phyloP scores from a whole-genome alignment of 2,329 filamentous ascomycete genomes.

The Aspergillus pseudotamarii region DNA sequence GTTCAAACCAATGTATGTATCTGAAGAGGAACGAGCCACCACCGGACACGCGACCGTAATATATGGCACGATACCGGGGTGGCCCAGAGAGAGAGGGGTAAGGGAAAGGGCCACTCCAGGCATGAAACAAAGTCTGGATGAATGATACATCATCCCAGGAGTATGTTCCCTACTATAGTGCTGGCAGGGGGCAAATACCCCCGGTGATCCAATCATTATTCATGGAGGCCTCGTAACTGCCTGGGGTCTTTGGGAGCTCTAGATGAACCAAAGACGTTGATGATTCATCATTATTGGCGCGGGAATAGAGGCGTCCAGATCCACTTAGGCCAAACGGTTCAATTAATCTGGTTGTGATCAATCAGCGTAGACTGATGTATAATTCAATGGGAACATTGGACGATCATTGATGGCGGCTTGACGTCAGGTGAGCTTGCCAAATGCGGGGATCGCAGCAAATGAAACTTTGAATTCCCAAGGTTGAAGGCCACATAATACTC shows the following conservation, averaged over 20 bases:
- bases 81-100: constrained; percentile 20
- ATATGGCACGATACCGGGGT: neutral
- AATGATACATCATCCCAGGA: constrained; percentile 13
- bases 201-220: constrained; percentile 14
- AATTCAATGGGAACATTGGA: neutral
- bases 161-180: neutral
- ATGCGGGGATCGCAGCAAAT: constrained; percentile 12
- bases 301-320: neutral
- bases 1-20: neutral
- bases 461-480: neutral
- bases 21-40: neutral
- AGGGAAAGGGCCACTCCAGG: neutral
- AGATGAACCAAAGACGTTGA: neutral
- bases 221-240: constrained; percentile 2
- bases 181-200: constrained; percentile 6
- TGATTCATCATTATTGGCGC: neutral
- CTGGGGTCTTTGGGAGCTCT: neutral
- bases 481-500: neutral
- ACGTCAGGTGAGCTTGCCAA: constrained; percentile 19
- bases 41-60: neutral
- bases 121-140: constrained; percentile 13
- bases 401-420: constrained; percentile 9
- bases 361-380: neutral
- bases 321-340: neutral
- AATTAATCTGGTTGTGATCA: neutral